Percentiles rank a stretch among this genome's conserved stretches.
phyloP scores from a whole-genome alignment of 2,329 filamentous ascomycete genomes.

The Ascochyta viciae-villosae region DNA sequence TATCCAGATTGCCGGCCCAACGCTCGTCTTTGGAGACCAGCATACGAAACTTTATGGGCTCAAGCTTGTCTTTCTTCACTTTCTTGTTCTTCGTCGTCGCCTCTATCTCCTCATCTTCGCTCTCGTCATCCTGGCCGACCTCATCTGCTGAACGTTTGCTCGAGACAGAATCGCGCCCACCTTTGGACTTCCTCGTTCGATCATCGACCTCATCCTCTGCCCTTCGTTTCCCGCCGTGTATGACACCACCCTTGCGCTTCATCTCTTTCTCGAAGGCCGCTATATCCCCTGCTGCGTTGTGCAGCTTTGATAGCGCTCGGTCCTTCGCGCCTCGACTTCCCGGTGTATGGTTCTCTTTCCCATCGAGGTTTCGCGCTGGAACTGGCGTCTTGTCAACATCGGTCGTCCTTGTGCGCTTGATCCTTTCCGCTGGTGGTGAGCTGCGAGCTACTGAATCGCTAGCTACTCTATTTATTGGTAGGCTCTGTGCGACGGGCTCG shows the following conservation, averaged over 20 bases:
- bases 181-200: conserved; percentile 37
- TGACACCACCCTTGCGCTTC: conserved; percentile 76
- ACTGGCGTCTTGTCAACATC: conserved; percentile 60
- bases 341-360: conserved; percentile 86
- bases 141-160: conserved; percentile 56
- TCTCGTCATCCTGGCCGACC: conserved; percentile 49
- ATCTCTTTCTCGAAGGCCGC: conserved; percentile 91
- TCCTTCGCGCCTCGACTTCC: conserved; percentile 88
- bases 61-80: conserved; percentile 55
- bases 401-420: conserved; percentile 34
- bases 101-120: conserved; percentile 56
- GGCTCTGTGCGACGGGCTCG: conserved; percentile 29
- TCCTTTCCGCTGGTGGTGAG: conserved; percentile 36
- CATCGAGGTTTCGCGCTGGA: conserved; percentile 49
- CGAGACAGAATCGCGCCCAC: conserved; percentile 44
- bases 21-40: conserved; percentile 83
- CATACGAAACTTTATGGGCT: conserved; percentile 75
- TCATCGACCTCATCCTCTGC: conserved; percentile 49
- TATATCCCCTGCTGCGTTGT: conserved; percentile 82
- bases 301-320: conserved; percentile 78
- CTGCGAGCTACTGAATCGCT: conserved; percentile 32
- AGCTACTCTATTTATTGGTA: conserved; percentile 18
- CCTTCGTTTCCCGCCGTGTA: conserved; percentile 59
- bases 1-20: conserved; percentile 77
- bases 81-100: conserved; percentile 69